Evolutionary conservation across 1,284 basidiomycete species (phyloP).

Genomic region (Agroathelia rolfsii): DNA sequence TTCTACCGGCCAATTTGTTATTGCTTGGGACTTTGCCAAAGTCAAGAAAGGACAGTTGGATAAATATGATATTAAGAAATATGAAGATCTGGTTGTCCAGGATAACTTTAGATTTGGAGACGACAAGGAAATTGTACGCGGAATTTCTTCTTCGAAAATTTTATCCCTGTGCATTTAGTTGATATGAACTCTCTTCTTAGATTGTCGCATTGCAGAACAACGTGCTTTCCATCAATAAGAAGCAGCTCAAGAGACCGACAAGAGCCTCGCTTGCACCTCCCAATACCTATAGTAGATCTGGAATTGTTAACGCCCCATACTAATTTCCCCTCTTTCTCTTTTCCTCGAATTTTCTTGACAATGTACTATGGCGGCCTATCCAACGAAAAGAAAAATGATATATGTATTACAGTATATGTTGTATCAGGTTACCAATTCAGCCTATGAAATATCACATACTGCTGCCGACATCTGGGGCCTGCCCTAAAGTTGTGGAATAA

Average conservation of each 20-base stretch:
- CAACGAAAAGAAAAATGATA: too few species aligned
- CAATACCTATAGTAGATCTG: conserved; percentile 39
- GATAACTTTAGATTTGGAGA: conserved; percentile 95
- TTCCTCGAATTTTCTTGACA: too few species aligned
- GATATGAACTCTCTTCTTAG: conserved; percentile 26
- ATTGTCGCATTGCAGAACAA: conserved; percentile 94
- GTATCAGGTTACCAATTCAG: too few species aligned
- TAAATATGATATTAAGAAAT: conserved; percentile 95
- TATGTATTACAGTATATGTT: too few species aligned
- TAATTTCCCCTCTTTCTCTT: conserved; percentile 21
- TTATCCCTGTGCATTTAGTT: neutral
- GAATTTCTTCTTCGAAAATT: neutral
- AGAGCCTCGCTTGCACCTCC: conserved; percentile 63
- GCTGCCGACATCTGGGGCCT: too few species aligned
- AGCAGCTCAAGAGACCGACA: conserved; percentile 80
- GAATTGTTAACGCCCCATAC: conserved; percentile 65
- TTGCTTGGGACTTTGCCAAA: conserved; percentile 94
- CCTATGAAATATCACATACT: too few species aligned
- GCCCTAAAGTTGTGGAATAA: too few species aligned
- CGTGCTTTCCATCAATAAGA: conserved; percentile 91
- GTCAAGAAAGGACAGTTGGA: conserved; percentile 88
- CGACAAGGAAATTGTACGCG: conserved; percentile 83
- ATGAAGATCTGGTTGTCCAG: conserved; percentile 90
- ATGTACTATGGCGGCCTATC: too few species aligned
- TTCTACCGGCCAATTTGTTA: conserved; percentile 89